Percentiles rank a stretch among this genome's conserved stretches.
Conservation (phyloP, 345 rosid genomes). For the Erucastrum elatum region DNA sequence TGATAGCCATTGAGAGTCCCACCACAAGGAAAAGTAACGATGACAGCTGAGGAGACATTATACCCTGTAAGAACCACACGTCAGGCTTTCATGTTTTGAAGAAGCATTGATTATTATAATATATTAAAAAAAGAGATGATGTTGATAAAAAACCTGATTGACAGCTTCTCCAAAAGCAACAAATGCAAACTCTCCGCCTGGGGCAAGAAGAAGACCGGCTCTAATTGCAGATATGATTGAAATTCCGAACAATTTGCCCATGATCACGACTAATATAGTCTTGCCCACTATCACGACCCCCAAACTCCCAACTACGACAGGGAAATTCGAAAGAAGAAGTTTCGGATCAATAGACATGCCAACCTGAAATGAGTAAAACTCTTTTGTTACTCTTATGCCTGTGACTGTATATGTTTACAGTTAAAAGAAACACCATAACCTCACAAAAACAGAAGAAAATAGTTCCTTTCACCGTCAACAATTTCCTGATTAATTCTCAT, state of each 20-base stretch:
- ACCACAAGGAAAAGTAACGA: conserved; percentile 94
- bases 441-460: not conserved
- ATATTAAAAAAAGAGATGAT: not conserved
- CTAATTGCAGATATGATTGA: conserved; percentile 86
- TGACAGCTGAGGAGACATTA: conserved; percentile 89
- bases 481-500: not conserved
- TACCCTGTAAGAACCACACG: conserved; percentile 47
- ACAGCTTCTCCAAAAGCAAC: conserved; percentile 99
- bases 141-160: conserved; percentile 64
- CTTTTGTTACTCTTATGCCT: conserved; percentile 32
- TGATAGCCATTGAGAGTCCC: conserved; percentile 96
- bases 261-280: conserved; percentile 66
- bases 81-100: conserved; percentile 11
- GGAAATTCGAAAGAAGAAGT: conserved; percentile 86
- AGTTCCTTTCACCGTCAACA: conserved; percentile 1
- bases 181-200: conserved; percentile 98
- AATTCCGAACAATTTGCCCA: conserved; percentile 80
- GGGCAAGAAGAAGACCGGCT: conserved; percentile 96
- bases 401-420: not conserved
- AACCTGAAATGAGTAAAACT: conserved; percentile 62
- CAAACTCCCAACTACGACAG: conserved; percentile 68
- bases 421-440: conserved; percentile 9
- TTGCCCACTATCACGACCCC: conserved; percentile 89
- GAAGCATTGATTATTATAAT: not conserved
- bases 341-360: conserved; percentile 99